Conservation (phyloP, 1,139 yeast genomes). For the Magnusiomyces tetraspermus region DNA sequence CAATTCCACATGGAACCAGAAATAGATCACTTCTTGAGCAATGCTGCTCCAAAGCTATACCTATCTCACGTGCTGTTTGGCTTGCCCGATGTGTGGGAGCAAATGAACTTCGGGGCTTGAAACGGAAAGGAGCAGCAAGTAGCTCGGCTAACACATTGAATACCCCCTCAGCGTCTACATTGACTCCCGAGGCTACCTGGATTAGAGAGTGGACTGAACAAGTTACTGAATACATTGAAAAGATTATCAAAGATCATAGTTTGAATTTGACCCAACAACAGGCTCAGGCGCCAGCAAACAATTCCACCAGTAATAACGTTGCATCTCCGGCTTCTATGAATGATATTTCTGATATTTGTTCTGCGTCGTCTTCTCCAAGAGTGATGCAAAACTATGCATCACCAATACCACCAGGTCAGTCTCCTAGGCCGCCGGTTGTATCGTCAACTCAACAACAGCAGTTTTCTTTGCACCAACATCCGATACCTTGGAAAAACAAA, state of each 20-base stretch:
- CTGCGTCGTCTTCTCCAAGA: slow-evolving; percentile 5
- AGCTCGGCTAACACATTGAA: not conserved
- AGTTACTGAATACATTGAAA: slow-evolving; percentile 50
- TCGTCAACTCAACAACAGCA: slow-evolving; percentile 7
- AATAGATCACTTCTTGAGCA: slow-evolving; percentile 66
- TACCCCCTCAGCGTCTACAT: slow-evolving; percentile 18
- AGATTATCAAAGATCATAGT: slow-evolving; percentile 29
- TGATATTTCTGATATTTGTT: slow-evolving; percentile 2
- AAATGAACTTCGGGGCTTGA: slow-evolving; percentile 64
- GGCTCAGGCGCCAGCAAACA: not conserved
- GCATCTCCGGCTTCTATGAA: slow-evolving; percentile 13
- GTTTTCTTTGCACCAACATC: not conserved
- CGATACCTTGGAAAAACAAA: slow-evolving; percentile 40
- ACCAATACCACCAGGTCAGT: slow-evolving; percentile 15
- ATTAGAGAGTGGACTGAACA: slow-evolving; percentile 84
- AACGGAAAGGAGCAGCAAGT: slow-evolving; percentile 39
- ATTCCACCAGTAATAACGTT: not conserved
- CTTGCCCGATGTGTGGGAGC: slow-evolving; percentile 77
- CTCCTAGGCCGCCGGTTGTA: slow-evolving; percentile 17
- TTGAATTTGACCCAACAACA: not conserved
- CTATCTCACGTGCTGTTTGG: slow-evolving; percentile 78
- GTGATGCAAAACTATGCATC: slow-evolving; percentile 22
- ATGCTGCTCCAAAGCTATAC: slow-evolving; percentile 55
- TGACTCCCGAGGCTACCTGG: slow-evolving; percentile 49
- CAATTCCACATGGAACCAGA: slow-evolving; percentile 87